Evolutionary conservation across 352 stramenopile genomes (phyloP).

Genomic region (Phytophthora gonapodyides): DNA sequence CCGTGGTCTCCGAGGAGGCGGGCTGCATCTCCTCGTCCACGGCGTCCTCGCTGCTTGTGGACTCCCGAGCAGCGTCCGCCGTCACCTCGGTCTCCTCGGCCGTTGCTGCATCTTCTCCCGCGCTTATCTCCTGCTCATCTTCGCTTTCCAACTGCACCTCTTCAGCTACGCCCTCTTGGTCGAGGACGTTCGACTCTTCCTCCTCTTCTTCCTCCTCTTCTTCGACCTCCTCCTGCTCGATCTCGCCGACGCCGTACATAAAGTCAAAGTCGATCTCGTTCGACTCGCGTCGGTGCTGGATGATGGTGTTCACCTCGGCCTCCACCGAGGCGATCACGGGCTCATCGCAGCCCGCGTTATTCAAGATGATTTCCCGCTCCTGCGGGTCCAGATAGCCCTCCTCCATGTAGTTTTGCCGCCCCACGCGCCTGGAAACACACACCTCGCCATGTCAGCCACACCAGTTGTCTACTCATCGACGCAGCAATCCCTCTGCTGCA

Average conservation of each 20-base stretch:
- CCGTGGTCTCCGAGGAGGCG: slow-evolving; percentile 15
- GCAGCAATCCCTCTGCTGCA: background rate
- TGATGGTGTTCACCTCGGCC: slow-evolving; percentile 85
- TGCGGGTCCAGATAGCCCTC: slow-evolving; percentile 81
- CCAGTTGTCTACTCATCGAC: background rate
- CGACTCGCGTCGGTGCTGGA: slow-evolving; percentile 76
- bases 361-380: slow-evolving; percentile 78
- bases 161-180: slow-evolving; percentile 23
- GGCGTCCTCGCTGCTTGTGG: slow-evolving; percentile 20
- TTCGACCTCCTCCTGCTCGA: slow-evolving; percentile 39
- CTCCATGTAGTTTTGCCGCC: slow-evolving; percentile 86
- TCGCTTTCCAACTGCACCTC: slow-evolving; percentile 26
- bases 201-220: slow-evolving; percentile 38
- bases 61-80: background rate
- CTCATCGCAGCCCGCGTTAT: slow-evolving; percentile 75
- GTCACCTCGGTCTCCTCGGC: background rate
- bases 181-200: slow-evolving; percentile 28
- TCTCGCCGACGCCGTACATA: slow-evolving; percentile 61
- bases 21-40: slow-evolving; percentile 19
- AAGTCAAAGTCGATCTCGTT: slow-evolving; percentile 86
- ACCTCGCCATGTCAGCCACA: slow-evolving; percentile 10
- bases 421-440: slow-evolving; percentile 45
- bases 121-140: slow-evolving; percentile 25
- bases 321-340: slow-evolving; percentile 74
- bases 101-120: slow-evolving; percentile 16